A percentile compares a stretch with the other conserved stretches of the same genome.
Conservation (phyloP, 2,329 filamentous ascomycete species). For the Aspergillus tanneri region DNA sequence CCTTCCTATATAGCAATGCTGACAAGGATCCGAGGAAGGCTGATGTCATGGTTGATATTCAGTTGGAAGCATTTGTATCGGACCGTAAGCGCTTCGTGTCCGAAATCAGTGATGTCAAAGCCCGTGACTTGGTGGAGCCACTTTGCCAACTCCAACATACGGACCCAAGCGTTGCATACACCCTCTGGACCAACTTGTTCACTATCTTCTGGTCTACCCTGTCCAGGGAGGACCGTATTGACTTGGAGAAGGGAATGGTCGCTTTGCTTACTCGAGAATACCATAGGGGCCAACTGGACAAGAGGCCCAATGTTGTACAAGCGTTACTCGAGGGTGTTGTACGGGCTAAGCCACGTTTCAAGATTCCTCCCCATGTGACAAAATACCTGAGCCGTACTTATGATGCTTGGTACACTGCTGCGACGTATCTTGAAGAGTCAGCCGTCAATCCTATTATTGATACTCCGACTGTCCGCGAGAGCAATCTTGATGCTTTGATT, state of each 20-base stretch:
- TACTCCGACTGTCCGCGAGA: slow-evolving; percentile 80
- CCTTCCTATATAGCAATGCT: slow-evolving; percentile 71
- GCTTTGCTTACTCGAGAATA: slow-evolving; percentile 90
- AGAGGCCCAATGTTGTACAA: slow-evolving; percentile 91
- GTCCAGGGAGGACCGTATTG: slow-evolving; percentile 79
- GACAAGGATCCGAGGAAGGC: slow-evolving; percentile 64
- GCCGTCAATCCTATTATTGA: slow-evolving; percentile 82
- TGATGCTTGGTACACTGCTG: slow-evolving; percentile 94
- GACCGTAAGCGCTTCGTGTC: slow-evolving; percentile 78
- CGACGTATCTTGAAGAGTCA: slow-evolving; percentile 84
- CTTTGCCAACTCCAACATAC: slow-evolving; percentile 89
- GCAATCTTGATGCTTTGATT: slow-evolving; percentile 91
- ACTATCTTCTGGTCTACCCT: slow-evolving; percentile 91
- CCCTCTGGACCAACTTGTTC: slow-evolving; percentile 89
- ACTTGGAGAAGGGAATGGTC: slow-evolving; percentile 90
- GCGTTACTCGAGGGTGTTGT: slow-evolving; percentile 86
- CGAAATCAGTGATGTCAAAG: slow-evolving; percentile 81
- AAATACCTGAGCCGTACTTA: slow-evolving; percentile 94
- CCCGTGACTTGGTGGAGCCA: slow-evolving; percentile 85
- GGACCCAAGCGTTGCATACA: slow-evolving; percentile 75
- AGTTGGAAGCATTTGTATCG: slow-evolving; percentile 74
- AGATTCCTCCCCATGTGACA: slow-evolving; percentile 91
- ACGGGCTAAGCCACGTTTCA: slow-evolving; percentile 80
- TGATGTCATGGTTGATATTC: slow-evolving; percentile 74
- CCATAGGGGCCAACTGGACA: slow-evolving; percentile 89